These are phyloP conservation scores for Fusarium tjaetaba DNA, from an alignment of 2,329 filamentous ascomycete species.

Conservation along the genomic window DNA sequence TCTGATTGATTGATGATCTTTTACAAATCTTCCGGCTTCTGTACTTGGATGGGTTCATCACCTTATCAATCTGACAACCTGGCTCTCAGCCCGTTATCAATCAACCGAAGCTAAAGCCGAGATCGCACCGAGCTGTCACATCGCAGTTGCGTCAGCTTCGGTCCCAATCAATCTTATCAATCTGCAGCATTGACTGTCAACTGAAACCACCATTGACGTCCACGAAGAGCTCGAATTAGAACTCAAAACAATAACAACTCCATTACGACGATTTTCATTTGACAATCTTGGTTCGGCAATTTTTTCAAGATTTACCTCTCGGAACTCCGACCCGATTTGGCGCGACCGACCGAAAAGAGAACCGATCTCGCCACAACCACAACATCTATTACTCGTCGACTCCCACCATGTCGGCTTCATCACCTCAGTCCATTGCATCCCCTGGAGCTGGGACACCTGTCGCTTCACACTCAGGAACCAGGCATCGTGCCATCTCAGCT, in stretches of 20 bases:
- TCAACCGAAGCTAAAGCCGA: constrained; percentile 32
- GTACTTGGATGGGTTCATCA: constrained; percentile 22
- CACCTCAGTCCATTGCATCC: constrained; percentile 33
- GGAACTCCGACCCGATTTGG: constrained; percentile 43
- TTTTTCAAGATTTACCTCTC: constrained; percentile 21
- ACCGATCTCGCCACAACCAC: constrained; percentile 31
- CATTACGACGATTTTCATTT: constrained; percentile 3
- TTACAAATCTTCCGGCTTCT: not conserved
- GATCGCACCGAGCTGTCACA: constrained; percentile 25
- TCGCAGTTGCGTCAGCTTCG: constrained; percentile 22
- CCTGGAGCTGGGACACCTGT: constrained; percentile 31
- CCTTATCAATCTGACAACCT: constrained; percentile 10
- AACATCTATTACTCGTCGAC: constrained; percentile 16
- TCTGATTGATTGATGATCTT: constrained; percentile 5
- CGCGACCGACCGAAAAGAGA: constrained; percentile 36
- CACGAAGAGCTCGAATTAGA: not conserved
- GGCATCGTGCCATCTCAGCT: constrained; percentile 40
- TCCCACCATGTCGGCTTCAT: constrained; percentile 40
- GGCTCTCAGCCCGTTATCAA: constrained; percentile 23
- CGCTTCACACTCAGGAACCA: constrained; percentile 25
- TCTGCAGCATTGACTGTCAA: constrained; percentile 16
- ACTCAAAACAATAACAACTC: not conserved
- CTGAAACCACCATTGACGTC: constrained; percentile 4
- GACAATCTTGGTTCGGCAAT: constrained; percentile 14
- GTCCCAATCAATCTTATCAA: constrained; percentile 35